A percentile compares a stretch with the other conserved stretches of the same genome.
Evolutionary conservation across 2,329 filamentous ascomycete genomes (phyloP).

Genomic region (Diaporthe batatas): DNA sequence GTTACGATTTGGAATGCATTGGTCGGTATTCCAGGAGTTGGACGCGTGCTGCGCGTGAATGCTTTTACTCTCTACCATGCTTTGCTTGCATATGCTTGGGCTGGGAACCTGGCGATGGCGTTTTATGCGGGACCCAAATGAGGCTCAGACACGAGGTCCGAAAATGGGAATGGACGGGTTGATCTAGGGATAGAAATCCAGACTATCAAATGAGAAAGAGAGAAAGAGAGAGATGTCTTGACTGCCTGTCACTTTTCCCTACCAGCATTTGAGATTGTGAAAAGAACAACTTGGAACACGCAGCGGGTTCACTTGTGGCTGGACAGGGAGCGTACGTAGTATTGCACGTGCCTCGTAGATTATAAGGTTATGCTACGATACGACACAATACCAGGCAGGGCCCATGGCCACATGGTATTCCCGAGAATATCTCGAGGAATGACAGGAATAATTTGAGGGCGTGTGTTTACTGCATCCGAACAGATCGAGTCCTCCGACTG

Average conservation of each 20-base stretch:
- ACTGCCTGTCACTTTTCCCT: not conserved
- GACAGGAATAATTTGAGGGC: not conserved
- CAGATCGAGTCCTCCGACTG: not conserved
- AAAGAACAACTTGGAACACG: not conserved
- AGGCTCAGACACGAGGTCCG: slow-evolving; percentile 28
- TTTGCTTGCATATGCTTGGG: slow-evolving; percentile 18
- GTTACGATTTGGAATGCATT: slow-evolving; percentile 32
- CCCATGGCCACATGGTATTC: not conserved
- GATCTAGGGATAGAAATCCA: slow-evolving; percentile 17
- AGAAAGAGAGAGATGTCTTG: not conserved
- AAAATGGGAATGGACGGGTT: slow-evolving; percentile 20
- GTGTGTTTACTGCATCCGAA: not conserved
- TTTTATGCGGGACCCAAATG: slow-evolving; percentile 21
- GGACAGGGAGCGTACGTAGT: too few relatives aligned
- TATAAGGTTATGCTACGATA: too few relatives aligned
- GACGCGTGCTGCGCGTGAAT: not conserved
- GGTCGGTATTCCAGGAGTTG: slow-evolving; percentile 11
- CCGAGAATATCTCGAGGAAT: not conserved
- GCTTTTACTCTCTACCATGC: not conserved
- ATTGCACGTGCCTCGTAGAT: too few relatives aligned
- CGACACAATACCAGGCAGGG: too few relatives aligned
- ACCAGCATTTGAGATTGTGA: not conserved
- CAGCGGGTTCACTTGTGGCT: too few relatives aligned
- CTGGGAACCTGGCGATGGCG: slow-evolving; percentile 12
- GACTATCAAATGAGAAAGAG: slow-evolving; percentile 21